Percentiles rank a stretch among this genome's conserved stretches.
phyloP scores from a whole-genome alignment of 768 basidiomycete species.

The Leccinum truebloodii region DNA sequence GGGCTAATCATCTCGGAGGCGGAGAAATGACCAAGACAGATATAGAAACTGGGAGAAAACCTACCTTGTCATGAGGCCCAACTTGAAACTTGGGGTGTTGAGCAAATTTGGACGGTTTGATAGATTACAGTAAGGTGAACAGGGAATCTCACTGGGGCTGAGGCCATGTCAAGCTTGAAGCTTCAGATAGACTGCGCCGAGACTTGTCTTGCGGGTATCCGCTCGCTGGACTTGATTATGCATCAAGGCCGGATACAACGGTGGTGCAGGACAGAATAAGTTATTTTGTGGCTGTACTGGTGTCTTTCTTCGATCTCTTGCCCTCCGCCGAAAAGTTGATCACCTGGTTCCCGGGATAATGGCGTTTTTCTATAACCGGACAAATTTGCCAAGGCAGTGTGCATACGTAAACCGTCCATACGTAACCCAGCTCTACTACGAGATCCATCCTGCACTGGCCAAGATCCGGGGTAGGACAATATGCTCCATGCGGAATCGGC shows the following conservation, averaged over 20 bases:
- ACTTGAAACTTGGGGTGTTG: not conserved
- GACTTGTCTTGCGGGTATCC: not conserved
- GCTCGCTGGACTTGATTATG: not conserved
- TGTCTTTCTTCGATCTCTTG: not conserved
- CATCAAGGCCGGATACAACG: not conserved
- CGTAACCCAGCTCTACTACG: not conserved
- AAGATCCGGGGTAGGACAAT: constrained; percentile 17
- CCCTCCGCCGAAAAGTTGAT: not conserved
- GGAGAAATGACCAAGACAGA: not conserved
- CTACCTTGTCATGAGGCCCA: not conserved
- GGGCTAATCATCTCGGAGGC: constrained; percentile 4
- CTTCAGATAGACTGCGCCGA: not conserved
- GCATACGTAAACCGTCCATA: not conserved
- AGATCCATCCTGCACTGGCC: constrained; percentile 11
- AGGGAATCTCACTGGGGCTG: not conserved
- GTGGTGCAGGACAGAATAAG: not conserved
- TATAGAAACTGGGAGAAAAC: not conserved
- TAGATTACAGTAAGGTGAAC: not conserved
- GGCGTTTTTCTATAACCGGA: not conserved
- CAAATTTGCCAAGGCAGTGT: no score
- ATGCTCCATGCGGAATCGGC: constrained; percentile 3
- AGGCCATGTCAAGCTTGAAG: not conserved
- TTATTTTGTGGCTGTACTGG: not conserved
- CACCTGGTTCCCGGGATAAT: not conserved
- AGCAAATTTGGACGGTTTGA: not conserved